phyloP scores from a whole-genome alignment of 1,284 basidiomycete species.

The Ganoderma sinense region DNA sequence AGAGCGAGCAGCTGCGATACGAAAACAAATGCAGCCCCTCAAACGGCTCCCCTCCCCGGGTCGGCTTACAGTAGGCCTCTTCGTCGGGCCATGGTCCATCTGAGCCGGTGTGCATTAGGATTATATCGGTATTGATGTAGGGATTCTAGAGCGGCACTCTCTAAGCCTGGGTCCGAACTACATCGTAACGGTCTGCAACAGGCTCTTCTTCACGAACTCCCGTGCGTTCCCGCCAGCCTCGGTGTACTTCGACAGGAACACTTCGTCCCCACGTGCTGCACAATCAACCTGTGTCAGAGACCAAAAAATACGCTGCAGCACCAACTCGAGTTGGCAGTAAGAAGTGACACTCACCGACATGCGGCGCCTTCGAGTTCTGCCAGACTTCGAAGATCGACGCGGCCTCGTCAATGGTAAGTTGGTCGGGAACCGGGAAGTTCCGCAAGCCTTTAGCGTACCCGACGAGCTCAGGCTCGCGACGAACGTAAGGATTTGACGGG shows the following conservation, averaged over 20 bases:
- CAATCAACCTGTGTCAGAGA: neutral
- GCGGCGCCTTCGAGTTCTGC: conserved; percentile 62
- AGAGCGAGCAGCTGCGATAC: too few species aligned
- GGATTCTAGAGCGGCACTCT: conserved; percentile 9
- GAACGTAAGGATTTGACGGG: conserved; percentile 56
- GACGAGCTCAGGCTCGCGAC: conserved; percentile 51
- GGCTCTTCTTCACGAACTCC: conserved; percentile 77
- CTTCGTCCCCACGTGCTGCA: conserved; percentile 54
- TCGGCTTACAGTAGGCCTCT: neutral
- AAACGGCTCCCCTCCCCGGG: neutral
- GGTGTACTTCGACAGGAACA: conserved; percentile 76
- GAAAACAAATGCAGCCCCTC: too few species aligned
- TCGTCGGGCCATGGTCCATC: neutral
- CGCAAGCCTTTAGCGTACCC: conserved; percentile 63
- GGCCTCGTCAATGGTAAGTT: conserved; percentile 68
- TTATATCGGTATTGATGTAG: conserved; percentile 13
- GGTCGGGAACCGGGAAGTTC: conserved; percentile 61
- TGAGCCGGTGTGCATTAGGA: conserved; percentile 3
- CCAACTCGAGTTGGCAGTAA: neutral
- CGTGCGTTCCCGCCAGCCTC: conserved; percentile 78
- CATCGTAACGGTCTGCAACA: conserved; percentile 49
- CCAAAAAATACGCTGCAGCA: neutral
- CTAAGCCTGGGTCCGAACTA: conserved; percentile 8
- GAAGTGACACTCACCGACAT: conserved; percentile 49
- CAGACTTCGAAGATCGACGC: conserved; percentile 75